Conservation (phyloP, 495 filamentous ascomycete species). For the Penicillium coprophilum region DNA sequence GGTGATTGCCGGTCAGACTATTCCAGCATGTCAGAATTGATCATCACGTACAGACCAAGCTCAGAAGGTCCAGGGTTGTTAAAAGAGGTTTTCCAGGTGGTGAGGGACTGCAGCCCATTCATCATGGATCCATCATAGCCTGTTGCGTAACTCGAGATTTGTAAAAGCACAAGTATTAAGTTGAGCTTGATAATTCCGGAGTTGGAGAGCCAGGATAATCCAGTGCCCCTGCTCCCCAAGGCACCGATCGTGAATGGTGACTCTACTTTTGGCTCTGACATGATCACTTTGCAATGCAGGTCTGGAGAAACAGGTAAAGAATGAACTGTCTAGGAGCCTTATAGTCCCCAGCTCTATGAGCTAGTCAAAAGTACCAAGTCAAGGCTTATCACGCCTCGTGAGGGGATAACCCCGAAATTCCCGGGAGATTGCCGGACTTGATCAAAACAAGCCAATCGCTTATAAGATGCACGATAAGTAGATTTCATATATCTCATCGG, state of each 20-base stretch:
- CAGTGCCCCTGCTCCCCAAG: constrained; percentile 3
- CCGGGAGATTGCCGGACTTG: too few species aligned
- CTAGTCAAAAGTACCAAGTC: too few species aligned
- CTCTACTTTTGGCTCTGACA: neutral
- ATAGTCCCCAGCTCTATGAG: too few species aligned
- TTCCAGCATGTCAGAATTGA: too few species aligned
- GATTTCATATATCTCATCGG: too few species aligned
- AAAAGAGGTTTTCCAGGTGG: constrained; percentile 20
- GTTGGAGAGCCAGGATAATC: constrained; percentile 15
- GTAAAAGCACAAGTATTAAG: constrained; percentile 19
- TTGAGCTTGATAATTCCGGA: constrained; percentile 20
- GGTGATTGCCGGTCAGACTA: constrained; percentile 3
- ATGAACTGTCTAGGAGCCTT: too few species aligned
- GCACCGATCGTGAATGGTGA: constrained; percentile 14
- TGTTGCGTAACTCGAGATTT: constrained; percentile 20
- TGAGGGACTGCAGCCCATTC: constrained; percentile 24
- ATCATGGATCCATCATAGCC: constrained; percentile 29
- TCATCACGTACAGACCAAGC: constrained; percentile 16
- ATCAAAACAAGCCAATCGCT: too few species aligned
- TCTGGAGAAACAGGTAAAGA: too few species aligned
- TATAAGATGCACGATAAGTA: too few species aligned
- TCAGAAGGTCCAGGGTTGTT: constrained; percentile 21
- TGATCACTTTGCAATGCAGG: too few species aligned
- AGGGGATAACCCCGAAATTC: too few species aligned
- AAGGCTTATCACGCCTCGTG: too few species aligned